Evolutionary conservation across 2,329 filamentous ascomycete species (phyloP).

Genomic region (Biscogniauxia marginata): DNA sequence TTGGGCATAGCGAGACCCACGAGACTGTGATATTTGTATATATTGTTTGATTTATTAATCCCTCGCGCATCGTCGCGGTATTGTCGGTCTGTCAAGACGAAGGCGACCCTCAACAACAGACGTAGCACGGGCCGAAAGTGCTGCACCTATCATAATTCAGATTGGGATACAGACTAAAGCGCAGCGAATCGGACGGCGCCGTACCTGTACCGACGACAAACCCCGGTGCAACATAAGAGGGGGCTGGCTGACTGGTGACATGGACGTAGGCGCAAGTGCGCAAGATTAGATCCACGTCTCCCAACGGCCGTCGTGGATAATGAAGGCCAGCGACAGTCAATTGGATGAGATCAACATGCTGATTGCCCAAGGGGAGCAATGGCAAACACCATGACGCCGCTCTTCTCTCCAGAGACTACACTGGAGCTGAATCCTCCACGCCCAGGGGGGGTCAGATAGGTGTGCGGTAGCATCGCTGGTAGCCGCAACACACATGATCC

Average conservation of each 20-base stretch:
- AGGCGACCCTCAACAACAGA: slow-evolving; percentile 11
- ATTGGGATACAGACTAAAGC: slow-evolving; percentile 11
- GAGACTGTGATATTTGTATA: not conserved
- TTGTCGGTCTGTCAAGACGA: slow-evolving; percentile 8
- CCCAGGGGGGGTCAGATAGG: slow-evolving; percentile 7
- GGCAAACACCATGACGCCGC: slow-evolving; percentile 6
- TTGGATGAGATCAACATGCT: slow-evolving; percentile 5
- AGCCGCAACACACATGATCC: not conserved
- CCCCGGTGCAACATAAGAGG: slow-evolving; percentile 20
- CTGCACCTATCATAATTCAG: slow-evolving; percentile 14
- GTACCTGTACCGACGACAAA: slow-evolving; percentile 11
- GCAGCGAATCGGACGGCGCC: slow-evolving; percentile 17
- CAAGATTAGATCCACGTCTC: slow-evolving; percentile 14
- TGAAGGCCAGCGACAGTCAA: slow-evolving; percentile 4
- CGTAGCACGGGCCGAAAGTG: slow-evolving; percentile 21
- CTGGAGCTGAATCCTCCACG: slow-evolving; percentile 2
- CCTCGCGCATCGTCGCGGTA: slow-evolving; percentile 2
- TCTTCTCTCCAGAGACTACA: not conserved
- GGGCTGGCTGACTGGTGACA: slow-evolving; percentile 15
- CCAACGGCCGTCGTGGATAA: slow-evolving; percentile 14
- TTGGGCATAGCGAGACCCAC: not conserved
- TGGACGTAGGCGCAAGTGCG: slow-evolving; percentile 11
- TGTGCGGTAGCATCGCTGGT: not conserved
- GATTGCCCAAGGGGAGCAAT: slow-evolving; percentile 3
- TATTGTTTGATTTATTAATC: not conserved